Base-by-base conservation (phyloP, 208 protist genomes). In the Herpetomonas samuelpessoai region DNA sequence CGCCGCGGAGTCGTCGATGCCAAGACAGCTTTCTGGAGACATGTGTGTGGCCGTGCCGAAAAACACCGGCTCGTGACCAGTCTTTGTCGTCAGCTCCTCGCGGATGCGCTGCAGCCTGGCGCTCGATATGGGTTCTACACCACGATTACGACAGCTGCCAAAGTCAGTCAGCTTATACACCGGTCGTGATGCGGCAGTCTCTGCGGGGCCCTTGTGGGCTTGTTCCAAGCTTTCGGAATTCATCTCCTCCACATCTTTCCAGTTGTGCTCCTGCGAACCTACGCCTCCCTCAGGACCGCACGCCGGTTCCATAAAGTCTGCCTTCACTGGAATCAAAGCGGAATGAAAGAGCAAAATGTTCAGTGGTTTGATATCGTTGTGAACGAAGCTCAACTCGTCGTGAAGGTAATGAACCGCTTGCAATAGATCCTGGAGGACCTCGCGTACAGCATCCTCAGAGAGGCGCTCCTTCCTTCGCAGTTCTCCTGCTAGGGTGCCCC, bases 291-390 rank as follows among this genome's bases (percentile, higher is more conserved):
- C n/a, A n/a, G n/a, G n/a, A n/a, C n/a, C n/a, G n/a, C n/a, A n/a
- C n/a, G n/a, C n/a, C n/a, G n/a, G n/a, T n/a, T n/a, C n/a, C n/a
- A n/a, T n/a, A n/a, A n/a, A n/a, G n/a, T n/a, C n/a, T n/a, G n/a
- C n/a, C n/a, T n/a, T n/a, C n/a, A n/a, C n/a, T n/a, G n/a, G n/a
- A n/a, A n/a, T n/a, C n/a, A n/a, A n/a, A n/a, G n/a, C n/a, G n/a
- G n/a, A n/a, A n/a, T 57, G 66, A 19, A 81, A 83, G 30, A 91
- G 35, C 1, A 95, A 59, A 66, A 92, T 87, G 57, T 95, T 95
- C 27, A 81, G 83, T 12, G 88, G 82, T 58, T 95, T 95, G 16
- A 95, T 38, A 51, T 95, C 88, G 50, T 91, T 91, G 75, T 95
- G 88, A 1, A 87, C 82, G 12, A 66, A 21, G 14, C 63, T 54